A percentile compares a stretch with the other conserved stretches of the same genome.
Conservation (phyloP, 129 eudicot genomes). For the Dittrichia graveolens region DNA sequence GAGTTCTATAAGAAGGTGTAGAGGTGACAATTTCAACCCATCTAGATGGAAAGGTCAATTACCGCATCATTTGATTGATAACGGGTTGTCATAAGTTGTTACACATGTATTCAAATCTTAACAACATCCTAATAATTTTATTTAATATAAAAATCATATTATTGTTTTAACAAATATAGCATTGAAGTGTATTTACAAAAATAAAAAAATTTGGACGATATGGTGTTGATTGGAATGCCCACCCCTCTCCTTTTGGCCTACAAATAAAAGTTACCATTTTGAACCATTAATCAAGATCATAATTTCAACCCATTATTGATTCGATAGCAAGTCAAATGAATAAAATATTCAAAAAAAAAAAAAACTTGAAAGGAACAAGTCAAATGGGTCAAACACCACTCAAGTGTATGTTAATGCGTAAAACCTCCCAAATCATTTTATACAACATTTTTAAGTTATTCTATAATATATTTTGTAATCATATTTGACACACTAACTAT, state of each 20-base stretch:
- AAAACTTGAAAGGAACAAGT: not conserved
- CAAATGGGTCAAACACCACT: not conserved
- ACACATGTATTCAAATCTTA: not conserved
- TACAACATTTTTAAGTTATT: not conserved
- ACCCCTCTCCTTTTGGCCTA: too few species aligned
- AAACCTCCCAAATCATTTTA: not conserved
- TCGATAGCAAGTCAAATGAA: not conserved
- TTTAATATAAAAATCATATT: too few species aligned
- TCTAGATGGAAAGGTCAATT: not conserved
- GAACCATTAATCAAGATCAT: not conserved
- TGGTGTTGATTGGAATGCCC: too few species aligned
- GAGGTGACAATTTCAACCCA: not conserved
- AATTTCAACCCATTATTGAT: not conserved
- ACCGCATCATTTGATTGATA: not conserved
- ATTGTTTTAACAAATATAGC: too few species aligned
- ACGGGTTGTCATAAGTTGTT: not conserved
- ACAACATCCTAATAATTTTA: too few species aligned
- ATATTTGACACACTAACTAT: not conserved
- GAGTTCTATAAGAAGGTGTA: conserved; percentile 12
- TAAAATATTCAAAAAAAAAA: not conserved
- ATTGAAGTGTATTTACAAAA: too few species aligned
- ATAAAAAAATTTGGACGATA: too few species aligned
- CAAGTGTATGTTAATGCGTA: not conserved
- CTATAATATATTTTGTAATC: conserved; percentile 5
- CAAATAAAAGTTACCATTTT: not conserved